These are phyloP conservation scores for Moricandia moricandioides DNA, from an alignment of 345 rosid species.

Conservation along the genomic window DNA sequence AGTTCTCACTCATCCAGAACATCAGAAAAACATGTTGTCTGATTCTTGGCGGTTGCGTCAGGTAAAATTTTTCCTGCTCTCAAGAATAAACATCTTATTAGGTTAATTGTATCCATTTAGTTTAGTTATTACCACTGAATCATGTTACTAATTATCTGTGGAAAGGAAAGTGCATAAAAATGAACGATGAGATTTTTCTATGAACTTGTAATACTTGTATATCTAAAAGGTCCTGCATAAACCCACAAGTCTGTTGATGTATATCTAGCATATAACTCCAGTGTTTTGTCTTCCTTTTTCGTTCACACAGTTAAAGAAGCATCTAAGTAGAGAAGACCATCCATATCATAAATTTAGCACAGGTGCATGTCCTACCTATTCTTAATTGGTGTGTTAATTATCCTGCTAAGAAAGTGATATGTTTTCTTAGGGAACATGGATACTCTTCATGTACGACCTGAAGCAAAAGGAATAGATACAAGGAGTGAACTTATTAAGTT, in stretches of 20 bases:
- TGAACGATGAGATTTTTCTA: background rate
- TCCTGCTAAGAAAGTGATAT: slow-evolving; percentile 14
- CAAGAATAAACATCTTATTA: no score
- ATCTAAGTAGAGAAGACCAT: slow-evolving; percentile 64
- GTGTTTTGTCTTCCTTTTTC: background rate
- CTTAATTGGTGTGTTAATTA: background rate
- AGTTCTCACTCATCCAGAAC: slow-evolving; percentile 48
- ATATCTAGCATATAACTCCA: background rate
- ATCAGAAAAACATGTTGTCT: slow-evolving; percentile 73
- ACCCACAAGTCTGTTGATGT: background rate
- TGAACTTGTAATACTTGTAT: background rate
- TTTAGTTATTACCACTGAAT: background rate
- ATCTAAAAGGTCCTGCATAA: background rate
- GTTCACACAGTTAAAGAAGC: slow-evolving; percentile 64
- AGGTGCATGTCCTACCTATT: slow-evolving; percentile 43
- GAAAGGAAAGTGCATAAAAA: background rate
- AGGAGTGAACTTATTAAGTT: slow-evolving; percentile 71
- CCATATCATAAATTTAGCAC: slow-evolving; percentile 88
- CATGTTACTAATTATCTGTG: background rate
- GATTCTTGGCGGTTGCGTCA: slow-evolving; percentile 76
- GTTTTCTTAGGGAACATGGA: slow-evolving; percentile 68
- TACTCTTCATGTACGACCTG: slow-evolving; percentile 69
- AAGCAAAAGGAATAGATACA: slow-evolving; percentile 68
- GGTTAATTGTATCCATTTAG: no score
- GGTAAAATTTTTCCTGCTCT: no score